Evolutionary conservation across 768 basidiomycete genomes (phyloP).

Genomic region (Antrodiella citrinella): DNA sequence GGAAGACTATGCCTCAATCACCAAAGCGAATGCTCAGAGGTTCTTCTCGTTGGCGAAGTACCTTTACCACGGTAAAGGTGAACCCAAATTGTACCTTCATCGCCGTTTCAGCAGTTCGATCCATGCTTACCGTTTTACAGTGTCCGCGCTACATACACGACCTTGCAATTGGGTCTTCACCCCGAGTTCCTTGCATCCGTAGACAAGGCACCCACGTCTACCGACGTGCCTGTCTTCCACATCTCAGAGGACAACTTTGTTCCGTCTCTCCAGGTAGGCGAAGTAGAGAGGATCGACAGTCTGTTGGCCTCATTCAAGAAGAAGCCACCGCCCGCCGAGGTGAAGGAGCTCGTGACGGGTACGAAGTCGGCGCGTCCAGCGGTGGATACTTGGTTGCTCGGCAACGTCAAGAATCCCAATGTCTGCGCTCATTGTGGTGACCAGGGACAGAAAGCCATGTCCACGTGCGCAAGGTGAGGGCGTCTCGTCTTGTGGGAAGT

Average conservation of each 20-base stretch:
- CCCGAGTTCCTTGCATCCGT: slow-evolving; percentile 9
- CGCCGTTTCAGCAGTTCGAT: not conserved
- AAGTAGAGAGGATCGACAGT: slow-evolving; percentile 26
- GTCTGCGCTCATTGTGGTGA: slow-evolving; percentile 17
- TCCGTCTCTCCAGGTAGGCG: slow-evolving; percentile 18
- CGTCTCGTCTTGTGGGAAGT: not conserved
- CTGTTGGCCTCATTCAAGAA: slow-evolving; percentile 3
- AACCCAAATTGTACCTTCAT: slow-evolving; percentile 9
- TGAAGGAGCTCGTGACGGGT: slow-evolving; percentile 15
- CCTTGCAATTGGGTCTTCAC: slow-evolving; percentile 10
- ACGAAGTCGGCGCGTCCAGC: slow-evolving; percentile 14
- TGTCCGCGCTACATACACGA: slow-evolving; percentile 23
- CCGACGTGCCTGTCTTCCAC: slow-evolving; percentile 14
- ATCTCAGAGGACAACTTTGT: slow-evolving; percentile 18
- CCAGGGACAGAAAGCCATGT: slow-evolving; percentile 10
- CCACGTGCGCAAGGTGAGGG: slow-evolving; percentile 10
- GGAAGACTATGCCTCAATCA: slow-evolving; percentile 24
- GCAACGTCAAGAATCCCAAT: slow-evolving; percentile 10
- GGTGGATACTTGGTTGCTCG: slow-evolving; percentile 11
- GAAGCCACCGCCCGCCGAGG: slow-evolving; percentile 7
- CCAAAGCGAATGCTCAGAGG: slow-evolving; percentile 26
- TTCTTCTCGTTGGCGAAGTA: slow-evolving; percentile 24
- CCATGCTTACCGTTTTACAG: slow-evolving; percentile 1
- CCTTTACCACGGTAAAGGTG: slow-evolving; percentile 17
- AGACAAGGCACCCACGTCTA: not conserved